Percentiles rank a stretch among this genome's conserved stretches.
Conservation (phyloP, 345 rosid genomes). For the Boechera retrofracta region DNA sequence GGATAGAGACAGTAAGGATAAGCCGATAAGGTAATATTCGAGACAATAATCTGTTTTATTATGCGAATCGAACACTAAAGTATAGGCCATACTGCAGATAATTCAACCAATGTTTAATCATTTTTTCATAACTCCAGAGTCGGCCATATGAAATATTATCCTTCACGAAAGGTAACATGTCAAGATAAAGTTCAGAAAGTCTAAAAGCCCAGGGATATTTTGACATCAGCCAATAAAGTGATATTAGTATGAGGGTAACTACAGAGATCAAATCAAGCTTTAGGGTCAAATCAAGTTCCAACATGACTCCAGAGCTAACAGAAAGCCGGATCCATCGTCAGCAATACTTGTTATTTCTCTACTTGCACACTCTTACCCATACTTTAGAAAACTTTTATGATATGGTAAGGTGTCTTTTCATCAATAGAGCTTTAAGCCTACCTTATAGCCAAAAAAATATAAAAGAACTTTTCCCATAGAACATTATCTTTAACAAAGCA, state of each 20-base stretch:
- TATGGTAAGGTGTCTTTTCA: constrained; percentile 34
- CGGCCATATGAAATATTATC: constrained; percentile 20
- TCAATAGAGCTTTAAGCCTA: constrained; percentile 28
- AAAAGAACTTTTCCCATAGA: constrained; percentile 21
- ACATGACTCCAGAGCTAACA: constrained; percentile 35
- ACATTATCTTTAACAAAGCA: constrained; percentile 44
- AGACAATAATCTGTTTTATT: neutral
- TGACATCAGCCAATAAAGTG: constrained; percentile 20
- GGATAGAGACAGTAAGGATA: constrained; percentile 8
- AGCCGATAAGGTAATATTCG: neutral
- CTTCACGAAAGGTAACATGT: constrained; percentile 18
- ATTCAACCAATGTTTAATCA: neutral
- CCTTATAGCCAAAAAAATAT: constrained; percentile 22
- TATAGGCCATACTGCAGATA: neutral
- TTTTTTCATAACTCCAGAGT: constrained; percentile 11
- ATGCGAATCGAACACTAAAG: constrained; percentile 17
- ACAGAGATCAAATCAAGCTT: constrained; percentile 42
- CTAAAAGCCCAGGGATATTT: constrained; percentile 4
- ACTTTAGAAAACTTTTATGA: constrained; percentile 32
- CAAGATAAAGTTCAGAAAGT: constrained; percentile 25
- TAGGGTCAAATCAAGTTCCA: constrained; percentile 38
- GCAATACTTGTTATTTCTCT: constrained; percentile 21
- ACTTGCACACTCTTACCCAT: constrained; percentile 18
- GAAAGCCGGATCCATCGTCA: constrained; percentile 26
- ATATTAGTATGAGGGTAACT: constrained; percentile 22